Evolutionary conservation across 2,329 filamentous ascomycete species (phyloP).

Genomic region (Fusarium sp.): DNA sequence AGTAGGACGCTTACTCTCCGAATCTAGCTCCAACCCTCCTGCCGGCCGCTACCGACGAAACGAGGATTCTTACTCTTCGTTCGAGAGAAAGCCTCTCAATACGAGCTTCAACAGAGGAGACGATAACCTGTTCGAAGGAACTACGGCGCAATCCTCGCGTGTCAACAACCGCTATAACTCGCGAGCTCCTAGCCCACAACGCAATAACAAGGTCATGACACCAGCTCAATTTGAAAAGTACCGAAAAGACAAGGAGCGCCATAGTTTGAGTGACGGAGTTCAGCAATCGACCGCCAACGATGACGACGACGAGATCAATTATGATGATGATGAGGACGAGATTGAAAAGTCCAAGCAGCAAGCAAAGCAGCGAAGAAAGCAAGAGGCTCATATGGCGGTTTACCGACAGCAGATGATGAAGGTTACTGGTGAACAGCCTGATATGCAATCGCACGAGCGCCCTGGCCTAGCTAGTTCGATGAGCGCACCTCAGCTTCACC

Average conservation of each 20-base stretch:
- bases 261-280: constrained; percentile 60
- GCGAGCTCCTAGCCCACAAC: constrained; percentile 57
- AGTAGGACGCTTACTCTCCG: constrained; percentile 62
- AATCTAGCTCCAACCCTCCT: constrained; percentile 39
- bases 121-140: constrained; percentile 69
- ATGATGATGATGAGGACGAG: constrained; percentile 84
- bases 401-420: constrained; percentile 98
- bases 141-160: constrained; percentile 55
- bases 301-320: constrained; percentile 74
- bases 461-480: constrained; percentile 68
- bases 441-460: constrained; percentile 59
- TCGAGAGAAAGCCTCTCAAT: constrained; percentile 48
- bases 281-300: constrained; percentile 64
- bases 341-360: constrained; percentile 79
- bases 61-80: constrained; percentile 57
- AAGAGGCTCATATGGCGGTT: constrained; percentile 89
- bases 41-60: constrained; percentile 55
- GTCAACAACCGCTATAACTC: constrained; percentile 54
- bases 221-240: constrained; percentile 88
- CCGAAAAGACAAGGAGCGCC: constrained; percentile 78
- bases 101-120: constrained; percentile 60
- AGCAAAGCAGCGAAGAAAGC: constrained; percentile 83
- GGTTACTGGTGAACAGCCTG: constrained; percentile 78
- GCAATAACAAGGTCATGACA: constrained; percentile 88
- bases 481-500: constrained; percentile 72